phyloP scores from a whole-genome alignment of 306 rosid species.

The Acmispon strigosus region DNA sequence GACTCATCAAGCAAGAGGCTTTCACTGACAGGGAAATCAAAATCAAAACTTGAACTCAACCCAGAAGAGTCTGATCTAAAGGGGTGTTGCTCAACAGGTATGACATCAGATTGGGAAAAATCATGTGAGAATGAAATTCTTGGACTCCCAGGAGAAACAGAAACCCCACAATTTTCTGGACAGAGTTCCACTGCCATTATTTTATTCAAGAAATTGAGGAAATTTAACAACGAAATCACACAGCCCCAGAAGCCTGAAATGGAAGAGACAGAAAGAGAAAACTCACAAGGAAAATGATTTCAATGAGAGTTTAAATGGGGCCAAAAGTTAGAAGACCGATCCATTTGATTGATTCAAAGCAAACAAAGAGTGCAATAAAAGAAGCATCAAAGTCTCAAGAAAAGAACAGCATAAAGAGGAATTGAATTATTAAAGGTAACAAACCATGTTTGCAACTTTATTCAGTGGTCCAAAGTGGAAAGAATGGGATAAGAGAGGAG shows the following conservation, averaged over 20 bases:
- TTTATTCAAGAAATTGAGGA: neutral
- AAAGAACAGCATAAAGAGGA: neutral
- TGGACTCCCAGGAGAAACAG: slow-evolving; percentile 44
- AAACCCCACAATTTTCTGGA: slow-evolving; percentile 40
- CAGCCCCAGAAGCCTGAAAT: neutral
- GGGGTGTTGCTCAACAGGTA: slow-evolving; percentile 60
- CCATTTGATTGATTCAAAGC: slow-evolving; percentile 32
- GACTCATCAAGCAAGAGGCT: slow-evolving; percentile 54
- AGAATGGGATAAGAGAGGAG: neutral
- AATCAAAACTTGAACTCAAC: slow-evolving; percentile 52
- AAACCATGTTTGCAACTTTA: slow-evolving; percentile 8
- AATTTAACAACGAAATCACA: neutral
- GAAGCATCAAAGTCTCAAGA: slow-evolving; percentile 11
- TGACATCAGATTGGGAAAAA: slow-evolving; percentile 48
- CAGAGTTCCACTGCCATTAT: slow-evolving; percentile 59
- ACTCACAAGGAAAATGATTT: neutral
- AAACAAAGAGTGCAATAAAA: slow-evolving; percentile 22
- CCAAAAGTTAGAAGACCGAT: slow-evolving; percentile 13
- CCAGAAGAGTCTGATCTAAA: slow-evolving; percentile 50
- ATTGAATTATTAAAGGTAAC: slow-evolving; percentile 15
- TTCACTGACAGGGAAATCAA: slow-evolving; percentile 58
- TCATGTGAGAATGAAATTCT: slow-evolving; percentile 84
- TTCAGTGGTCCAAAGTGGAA: slow-evolving; percentile 32
- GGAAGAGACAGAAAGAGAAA: neutral
- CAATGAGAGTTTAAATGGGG: slow-evolving; percentile 22